A percentile compares a stretch with the other conserved stretches of the same genome.
Evolutionary conservation across 75 land plant species (phyloP).

Genomic region (Sequoia sempervirens): DNA sequence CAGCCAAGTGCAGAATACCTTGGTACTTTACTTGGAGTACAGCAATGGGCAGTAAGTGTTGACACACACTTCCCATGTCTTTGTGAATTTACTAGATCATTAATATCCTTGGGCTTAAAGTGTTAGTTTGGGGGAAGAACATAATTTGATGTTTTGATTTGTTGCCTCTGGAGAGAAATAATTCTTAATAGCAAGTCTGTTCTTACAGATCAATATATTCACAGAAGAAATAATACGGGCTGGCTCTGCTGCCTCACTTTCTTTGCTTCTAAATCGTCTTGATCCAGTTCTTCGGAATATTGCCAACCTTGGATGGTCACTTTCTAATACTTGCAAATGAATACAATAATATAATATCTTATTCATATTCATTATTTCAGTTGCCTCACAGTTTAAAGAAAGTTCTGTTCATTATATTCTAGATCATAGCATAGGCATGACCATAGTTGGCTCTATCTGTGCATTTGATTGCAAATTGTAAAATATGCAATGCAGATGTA

Average conservation of each 20-base stretch:
- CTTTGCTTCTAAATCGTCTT: slow-evolving; percentile 48
- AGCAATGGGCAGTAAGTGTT: slow-evolving; percentile 49
- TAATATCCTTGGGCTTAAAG: background rate
- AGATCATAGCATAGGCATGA: background rate
- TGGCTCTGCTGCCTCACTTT: slow-evolving; percentile 57
- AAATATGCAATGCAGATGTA: background rate
- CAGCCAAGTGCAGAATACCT: slow-evolving; percentile 71
- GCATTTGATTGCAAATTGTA: background rate
- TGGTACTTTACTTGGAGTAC: slow-evolving; percentile 51
- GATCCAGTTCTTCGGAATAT: slow-evolving; percentile 51
- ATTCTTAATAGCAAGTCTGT: background rate
- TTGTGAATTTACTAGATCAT: background rate
- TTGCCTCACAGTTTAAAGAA: background rate
- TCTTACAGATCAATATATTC: slow-evolving; percentile 51
- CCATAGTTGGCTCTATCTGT: background rate
- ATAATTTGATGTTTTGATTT: background rate
- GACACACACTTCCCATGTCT: background rate
- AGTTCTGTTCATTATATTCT: background rate
- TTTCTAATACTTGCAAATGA: background rate
- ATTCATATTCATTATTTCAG: background rate
- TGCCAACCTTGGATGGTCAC: slow-evolving; percentile 64
- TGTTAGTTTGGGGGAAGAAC: background rate
- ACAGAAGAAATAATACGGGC: slow-evolving; percentile 66
- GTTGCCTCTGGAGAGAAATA: background rate
- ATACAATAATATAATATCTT: background rate